Conservation (phyloP, 768 basidiomycete species). For the Fomitopsis serialis region DNA sequence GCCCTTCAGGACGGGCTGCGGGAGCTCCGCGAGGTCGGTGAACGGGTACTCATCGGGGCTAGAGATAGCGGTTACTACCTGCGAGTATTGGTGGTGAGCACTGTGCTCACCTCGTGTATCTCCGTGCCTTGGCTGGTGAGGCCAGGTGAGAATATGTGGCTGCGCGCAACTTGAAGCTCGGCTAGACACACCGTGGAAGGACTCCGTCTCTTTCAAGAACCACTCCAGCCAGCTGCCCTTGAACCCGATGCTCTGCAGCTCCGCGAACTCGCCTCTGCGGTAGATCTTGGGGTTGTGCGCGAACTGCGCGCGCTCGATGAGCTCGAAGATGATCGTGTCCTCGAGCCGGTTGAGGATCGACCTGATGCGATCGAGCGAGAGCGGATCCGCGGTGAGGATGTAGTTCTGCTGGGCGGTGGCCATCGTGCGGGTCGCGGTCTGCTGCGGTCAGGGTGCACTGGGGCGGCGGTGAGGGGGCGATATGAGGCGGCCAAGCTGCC, state of each 20-base stretch:
- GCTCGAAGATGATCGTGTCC: constrained; percentile 96
- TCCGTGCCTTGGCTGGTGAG: constrained; percentile 80
- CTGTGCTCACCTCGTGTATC: constrained; percentile 78
- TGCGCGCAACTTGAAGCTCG: not conserved
- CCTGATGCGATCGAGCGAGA: constrained; percentile 85
- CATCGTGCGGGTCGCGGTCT: constrained; percentile 10
- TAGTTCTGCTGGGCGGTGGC: constrained; percentile 47
- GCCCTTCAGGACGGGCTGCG: constrained; percentile 73
- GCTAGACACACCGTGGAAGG: constrained; percentile 77
- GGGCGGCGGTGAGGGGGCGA: not conserved
- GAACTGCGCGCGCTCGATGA: constrained; percentile 97
- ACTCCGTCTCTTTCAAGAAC: constrained; percentile 94
- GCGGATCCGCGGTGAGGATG: constrained; percentile 63
- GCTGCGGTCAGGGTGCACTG: not conserved
- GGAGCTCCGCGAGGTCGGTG: constrained; percentile 61
- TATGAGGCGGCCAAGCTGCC: not conserved
- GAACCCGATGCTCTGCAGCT: constrained; percentile 70
- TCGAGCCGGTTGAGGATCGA: constrained; percentile 85
- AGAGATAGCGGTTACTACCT: constrained; percentile 1
- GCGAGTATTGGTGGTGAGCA: not conserved
- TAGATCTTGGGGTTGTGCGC: constrained; percentile 92
- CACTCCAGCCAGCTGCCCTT: constrained; percentile 92
- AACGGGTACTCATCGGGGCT: constrained; percentile 99
- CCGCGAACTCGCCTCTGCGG: constrained; percentile 69
- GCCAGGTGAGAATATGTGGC: not conserved